phyloP scores from a whole-genome alignment of 2,329 filamentous ascomycete species.

The Ustilaginoidea virens region DNA sequence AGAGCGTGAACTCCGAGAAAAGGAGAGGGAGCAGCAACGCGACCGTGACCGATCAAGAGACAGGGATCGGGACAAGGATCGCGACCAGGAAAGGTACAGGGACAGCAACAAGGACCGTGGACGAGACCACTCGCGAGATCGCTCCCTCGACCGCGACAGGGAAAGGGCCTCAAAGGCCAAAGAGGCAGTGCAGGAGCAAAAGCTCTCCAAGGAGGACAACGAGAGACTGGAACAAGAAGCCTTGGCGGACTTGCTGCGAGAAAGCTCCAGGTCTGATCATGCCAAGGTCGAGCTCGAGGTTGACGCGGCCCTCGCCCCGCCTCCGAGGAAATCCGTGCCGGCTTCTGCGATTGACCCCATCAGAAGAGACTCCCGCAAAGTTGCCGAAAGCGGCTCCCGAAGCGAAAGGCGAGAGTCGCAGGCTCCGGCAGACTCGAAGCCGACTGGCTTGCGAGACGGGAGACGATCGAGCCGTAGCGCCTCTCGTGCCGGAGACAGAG shows the following conservation, averaged over 20 bases:
- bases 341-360: slow-evolving; percentile 46
- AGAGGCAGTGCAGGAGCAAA: slow-evolving; percentile 26
- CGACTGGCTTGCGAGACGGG: slow-evolving; percentile 13
- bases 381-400: slow-evolving; percentile 15
- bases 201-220: slow-evolving; percentile 41
- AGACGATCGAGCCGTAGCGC: slow-evolving; percentile 16
- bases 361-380: slow-evolving; percentile 26
- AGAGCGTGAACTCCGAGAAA: slow-evolving; percentile 22
- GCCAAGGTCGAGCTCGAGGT: slow-evolving; percentile 40
- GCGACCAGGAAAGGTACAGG: slow-evolving; percentile 14
- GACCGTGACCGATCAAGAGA: slow-evolving; percentile 17
- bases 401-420: slow-evolving; percentile 16
- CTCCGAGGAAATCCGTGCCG: slow-evolving; percentile 34
- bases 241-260: slow-evolving; percentile 41
- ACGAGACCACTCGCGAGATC: slow-evolving; percentile 16
- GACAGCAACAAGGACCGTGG: slow-evolving; percentile 12
- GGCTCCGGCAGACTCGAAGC: slow-evolving; percentile 14
- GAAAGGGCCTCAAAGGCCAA: slow-evolving; percentile 20
- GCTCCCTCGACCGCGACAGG: slow-evolving; percentile 15
- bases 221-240: slow-evolving; percentile 42
- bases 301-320: slow-evolving; percentile 38
- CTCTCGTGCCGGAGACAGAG: slow-evolving; percentile 14
- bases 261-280: slow-evolving; percentile 34
- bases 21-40: slow-evolving; percentile 16
- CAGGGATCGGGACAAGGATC: slow-evolving; percentile 16